These are phyloP conservation scores for Penicillium arizonense DNA, from an alignment of 495 filamentous ascomycete genomes.

Conservation along the genomic window DNA sequence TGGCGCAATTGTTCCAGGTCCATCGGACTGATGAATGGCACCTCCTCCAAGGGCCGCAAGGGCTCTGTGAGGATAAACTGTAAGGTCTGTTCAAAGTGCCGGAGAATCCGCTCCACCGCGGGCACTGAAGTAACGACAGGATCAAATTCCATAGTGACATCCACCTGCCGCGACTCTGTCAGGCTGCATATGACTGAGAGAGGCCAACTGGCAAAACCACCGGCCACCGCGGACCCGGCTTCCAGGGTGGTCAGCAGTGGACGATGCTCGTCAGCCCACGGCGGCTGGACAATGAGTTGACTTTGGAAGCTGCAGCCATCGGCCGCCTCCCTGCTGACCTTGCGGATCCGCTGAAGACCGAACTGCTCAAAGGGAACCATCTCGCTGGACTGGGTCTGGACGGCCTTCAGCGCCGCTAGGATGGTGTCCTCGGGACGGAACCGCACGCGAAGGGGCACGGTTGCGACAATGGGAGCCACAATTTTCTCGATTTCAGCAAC, in stretches of 20 bases:
- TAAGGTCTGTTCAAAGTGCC: neutral
- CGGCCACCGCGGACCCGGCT: neutral
- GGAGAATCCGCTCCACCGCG: neutral
- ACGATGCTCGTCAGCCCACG: conserved; percentile 10
- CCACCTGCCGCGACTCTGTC: neutral
- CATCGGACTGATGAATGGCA: neutral
- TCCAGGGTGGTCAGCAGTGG: neutral
- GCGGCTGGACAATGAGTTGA: conserved; percentile 42
- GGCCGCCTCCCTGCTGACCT: neutral
- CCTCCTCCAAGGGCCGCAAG: neutral
- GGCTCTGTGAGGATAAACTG: neutral
- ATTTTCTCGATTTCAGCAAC: conserved; percentile 12
- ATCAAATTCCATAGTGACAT: neutral
- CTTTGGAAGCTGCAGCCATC: conserved; percentile 40
- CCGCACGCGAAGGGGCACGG: conserved; percentile 52
- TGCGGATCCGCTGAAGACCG: neutral
- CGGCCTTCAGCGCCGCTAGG: neutral
- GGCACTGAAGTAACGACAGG: neutral
- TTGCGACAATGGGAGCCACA: conserved; percentile 47
- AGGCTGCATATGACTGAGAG: neutral
- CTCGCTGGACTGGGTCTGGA: neutral
- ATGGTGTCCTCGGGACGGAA: neutral
- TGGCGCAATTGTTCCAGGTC: neutral
- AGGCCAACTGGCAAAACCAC: neutral
- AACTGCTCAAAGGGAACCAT: no score